Conservation (phyloP, 2,329 filamentous ascomycete genomes). For the Monosporascus sp. region DNA sequence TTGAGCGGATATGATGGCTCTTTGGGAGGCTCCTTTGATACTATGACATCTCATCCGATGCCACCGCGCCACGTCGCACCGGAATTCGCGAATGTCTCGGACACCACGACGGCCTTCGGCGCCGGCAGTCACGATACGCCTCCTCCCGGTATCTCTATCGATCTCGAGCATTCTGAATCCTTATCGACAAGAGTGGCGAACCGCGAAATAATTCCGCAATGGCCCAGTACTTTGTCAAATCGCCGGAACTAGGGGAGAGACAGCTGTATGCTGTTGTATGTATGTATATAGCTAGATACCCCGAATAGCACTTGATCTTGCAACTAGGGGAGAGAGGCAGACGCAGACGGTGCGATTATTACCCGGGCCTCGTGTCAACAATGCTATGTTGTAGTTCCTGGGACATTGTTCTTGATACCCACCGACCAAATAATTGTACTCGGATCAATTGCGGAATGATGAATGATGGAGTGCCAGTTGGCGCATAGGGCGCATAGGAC, state of each 20-base stretch:
- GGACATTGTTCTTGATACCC: not conserved
- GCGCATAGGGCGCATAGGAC: not conserved
- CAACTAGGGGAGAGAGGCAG: no score
- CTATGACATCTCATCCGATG: not conserved
- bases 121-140: not conserved
- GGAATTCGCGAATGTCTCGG: slow-evolving; percentile 5
- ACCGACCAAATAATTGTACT: not conserved
- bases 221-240: not conserved
- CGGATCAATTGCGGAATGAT: not conserved
- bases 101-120: not conserved
- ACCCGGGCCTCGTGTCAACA: no score
- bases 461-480: not conserved
- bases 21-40: not conserved
- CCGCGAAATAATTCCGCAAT: not conserved
- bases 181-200: not conserved
- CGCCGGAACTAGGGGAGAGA: not conserved
- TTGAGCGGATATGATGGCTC: not conserved
- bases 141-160: not conserved
- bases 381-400: no score
- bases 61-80: not conserved
- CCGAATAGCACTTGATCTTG: no score
- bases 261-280: no score
- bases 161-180: not conserved
- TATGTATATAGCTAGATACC: no score
- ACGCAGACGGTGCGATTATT: no score